Evolutionary conservation across 768 basidiomycete species (phyloP).

Genomic region (Leccinum subgranulosum): DNA sequence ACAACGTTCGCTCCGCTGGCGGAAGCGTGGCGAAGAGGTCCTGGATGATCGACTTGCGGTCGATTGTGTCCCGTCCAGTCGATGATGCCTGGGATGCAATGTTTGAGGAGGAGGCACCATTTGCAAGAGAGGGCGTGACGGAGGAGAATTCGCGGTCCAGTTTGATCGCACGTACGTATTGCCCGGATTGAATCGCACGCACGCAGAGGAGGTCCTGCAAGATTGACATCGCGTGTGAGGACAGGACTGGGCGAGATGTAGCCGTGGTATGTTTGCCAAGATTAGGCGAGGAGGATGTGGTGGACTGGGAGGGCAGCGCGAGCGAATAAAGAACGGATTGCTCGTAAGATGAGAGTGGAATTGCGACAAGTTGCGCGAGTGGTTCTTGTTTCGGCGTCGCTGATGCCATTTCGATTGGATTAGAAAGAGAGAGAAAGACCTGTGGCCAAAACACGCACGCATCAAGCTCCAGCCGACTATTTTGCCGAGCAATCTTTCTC

Average conservation of each 20-base stretch:
- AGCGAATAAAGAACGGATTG: conserved; percentile 53
- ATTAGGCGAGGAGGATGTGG: conserved; percentile 13
- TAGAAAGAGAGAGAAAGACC: background rate
- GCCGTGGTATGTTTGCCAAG: background rate
- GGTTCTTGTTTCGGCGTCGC: conserved; percentile 58
- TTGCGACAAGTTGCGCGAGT: conserved; percentile 58
- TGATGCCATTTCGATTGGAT: conserved; percentile 21
- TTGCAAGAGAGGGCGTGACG: conserved; percentile 31
- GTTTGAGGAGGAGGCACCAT: conserved; percentile 6
- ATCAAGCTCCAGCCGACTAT: conserved; percentile 66
- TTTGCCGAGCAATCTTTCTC: conserved; percentile 53
- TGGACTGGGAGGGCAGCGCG: conserved; percentile 48
- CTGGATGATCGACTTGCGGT: conserved; percentile 67
- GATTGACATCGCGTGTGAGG: conserved; percentile 48
- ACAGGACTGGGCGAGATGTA: conserved; percentile 24
- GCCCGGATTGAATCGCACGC: conserved; percentile 70
- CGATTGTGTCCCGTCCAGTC: conserved; percentile 28
- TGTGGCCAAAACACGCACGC: conserved; percentile 45
- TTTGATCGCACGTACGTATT: conserved; percentile 70
- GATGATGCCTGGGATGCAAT: conserved; percentile 25
- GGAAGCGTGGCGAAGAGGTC: conserved; percentile 67
- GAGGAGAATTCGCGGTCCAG: conserved; percentile 62
- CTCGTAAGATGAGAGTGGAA: conserved; percentile 67
- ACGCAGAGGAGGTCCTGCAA: conserved; percentile 79
- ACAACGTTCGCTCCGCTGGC: conserved; percentile 54